Conservation (phyloP, 108 stramenopile species). For the Discostella pseudostelligera region DNA sequence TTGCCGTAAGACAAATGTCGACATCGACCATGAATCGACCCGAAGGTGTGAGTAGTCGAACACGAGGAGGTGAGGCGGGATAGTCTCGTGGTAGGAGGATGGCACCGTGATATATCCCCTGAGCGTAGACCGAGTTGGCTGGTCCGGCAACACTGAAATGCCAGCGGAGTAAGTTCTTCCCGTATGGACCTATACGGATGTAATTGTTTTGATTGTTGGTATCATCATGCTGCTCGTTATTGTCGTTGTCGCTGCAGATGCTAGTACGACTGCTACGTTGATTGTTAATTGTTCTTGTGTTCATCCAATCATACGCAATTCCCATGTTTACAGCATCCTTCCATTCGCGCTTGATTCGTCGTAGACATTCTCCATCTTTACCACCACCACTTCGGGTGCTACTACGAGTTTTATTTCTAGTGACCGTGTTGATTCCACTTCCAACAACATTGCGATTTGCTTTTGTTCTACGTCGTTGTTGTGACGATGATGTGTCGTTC, state of each 20-base stretch:
- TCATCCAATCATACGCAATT: conserved; percentile 83
- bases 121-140: conserved; percentile 57
- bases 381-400: conserved; percentile 5
- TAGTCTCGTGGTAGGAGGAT: conserved; percentile 82
- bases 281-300: conserved; percentile 35
- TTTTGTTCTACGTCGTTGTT: not conserved
- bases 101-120: conserved; percentile 87
- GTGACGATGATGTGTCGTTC: not conserved
- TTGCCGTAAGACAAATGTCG: conserved; percentile 87
- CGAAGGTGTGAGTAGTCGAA: conserved; percentile 82
- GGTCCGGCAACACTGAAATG: conserved; percentile 86
- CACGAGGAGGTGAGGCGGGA: conserved; percentile 79
- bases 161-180: conserved; percentile 78
- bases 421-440: too few species aligned
- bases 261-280: conserved; percentile 6
- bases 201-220: conserved; percentile 20
- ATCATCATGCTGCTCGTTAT: not conserved
- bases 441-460: too few species aligned
- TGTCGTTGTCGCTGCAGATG: not conserved
- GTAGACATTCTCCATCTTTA: conserved; percentile 47
- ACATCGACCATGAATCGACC: conserved; percentile 70
- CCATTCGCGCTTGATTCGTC: conserved; percentile 82
- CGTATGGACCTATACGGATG: conserved; percentile 72
- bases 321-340: conserved; percentile 74
- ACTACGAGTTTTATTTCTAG: conserved; percentile 1